A percentile compares a stretch with the other conserved stretches of the same genome.
Conservation (phyloP, 345 rosid genomes). For the Syzygium oleosum region DNA sequence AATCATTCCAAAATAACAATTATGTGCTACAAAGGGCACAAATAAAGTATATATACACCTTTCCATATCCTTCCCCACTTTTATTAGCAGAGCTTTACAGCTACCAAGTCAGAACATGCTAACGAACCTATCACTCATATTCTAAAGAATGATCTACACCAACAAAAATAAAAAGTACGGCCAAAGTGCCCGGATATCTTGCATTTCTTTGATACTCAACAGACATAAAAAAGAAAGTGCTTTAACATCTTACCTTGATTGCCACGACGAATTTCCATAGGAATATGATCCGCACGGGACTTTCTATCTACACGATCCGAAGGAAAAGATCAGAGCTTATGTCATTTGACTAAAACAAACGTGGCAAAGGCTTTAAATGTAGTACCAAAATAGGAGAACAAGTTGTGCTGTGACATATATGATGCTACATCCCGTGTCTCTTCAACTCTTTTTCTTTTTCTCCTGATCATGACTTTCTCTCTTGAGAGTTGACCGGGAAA, state of each 20-base stretch:
- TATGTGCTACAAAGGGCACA: neutral
- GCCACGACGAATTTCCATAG: slow-evolving; percentile 34
- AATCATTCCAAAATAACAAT: neutral
- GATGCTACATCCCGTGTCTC: slow-evolving; percentile 44
- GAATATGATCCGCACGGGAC: slow-evolving; percentile 32
- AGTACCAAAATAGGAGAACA: slow-evolving; percentile 70
- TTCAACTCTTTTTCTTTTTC: slow-evolving; percentile 57
- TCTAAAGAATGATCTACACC: neutral
- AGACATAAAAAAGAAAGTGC: neutral
- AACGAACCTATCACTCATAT: neutral
- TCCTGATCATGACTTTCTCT: slow-evolving; percentile 46
- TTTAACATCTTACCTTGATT: slow-evolving; percentile 27
- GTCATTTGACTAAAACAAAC: neutral
- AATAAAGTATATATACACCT: neutral
- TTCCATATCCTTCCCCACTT: neutral
- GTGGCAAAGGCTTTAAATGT: neutral
- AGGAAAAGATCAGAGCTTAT: neutral
- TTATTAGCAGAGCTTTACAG: neutral
- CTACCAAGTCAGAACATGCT: neutral
- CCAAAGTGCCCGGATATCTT: neutral
- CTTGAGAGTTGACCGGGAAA: slow-evolving; percentile 33
- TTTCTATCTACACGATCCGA: slow-evolving; percentile 37
- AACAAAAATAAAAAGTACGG: neutral
- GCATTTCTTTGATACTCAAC: neutral
- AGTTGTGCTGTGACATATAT: slow-evolving; percentile 37